phyloP scores from a whole-genome alignment of 192 early-diverging fungal species.

The Mortierella claussenii region DNA sequence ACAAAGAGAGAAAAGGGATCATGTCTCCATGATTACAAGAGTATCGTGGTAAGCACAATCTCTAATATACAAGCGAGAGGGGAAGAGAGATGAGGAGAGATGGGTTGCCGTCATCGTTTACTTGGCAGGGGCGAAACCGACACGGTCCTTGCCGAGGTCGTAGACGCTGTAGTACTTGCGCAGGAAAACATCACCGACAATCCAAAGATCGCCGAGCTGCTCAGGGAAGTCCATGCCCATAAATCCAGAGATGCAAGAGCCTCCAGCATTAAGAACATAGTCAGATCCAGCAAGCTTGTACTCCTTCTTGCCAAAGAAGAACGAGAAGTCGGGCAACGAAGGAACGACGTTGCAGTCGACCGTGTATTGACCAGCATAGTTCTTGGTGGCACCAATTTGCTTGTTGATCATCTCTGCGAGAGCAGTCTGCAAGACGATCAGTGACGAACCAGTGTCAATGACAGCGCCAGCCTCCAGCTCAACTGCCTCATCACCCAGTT shows the following conservation, averaged over 20 bases:
- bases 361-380: slow-evolving; percentile 89
- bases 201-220: slow-evolving; percentile 81
- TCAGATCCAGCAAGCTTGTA: slow-evolving; percentile 71
- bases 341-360: slow-evolving; percentile 81
- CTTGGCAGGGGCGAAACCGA: slow-evolving; percentile 65
- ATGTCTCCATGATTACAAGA: too few species aligned
- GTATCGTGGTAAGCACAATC: too few species aligned
- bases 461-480: slow-evolving; percentile 79
- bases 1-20: too few species aligned
- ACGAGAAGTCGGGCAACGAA: slow-evolving; percentile 77
- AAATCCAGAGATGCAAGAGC: slow-evolving; percentile 83
- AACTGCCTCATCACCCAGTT: slow-evolving; percentile 81
- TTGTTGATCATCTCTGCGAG: slow-evolving; percentile 92
- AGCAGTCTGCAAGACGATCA: slow-evolving; percentile 81
- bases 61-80: too few species aligned
- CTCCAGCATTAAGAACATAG: slow-evolving; percentile 67
- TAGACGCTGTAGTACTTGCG: slow-evolving; percentile 84
- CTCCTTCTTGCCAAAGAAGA: slow-evolving; percentile 82
- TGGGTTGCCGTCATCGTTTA: too few species aligned
- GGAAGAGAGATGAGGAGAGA: too few species aligned
- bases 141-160: slow-evolving; percentile 76
- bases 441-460: slow-evolving; percentile 93
- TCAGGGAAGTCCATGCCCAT: slow-evolving; percentile 94
- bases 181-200: slow-evolving; percentile 86
- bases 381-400: slow-evolving; percentile 92